Evolutionary conservation across 306 rosid genomes (phyloP).

Genomic region (Parietaria judaica): DNA sequence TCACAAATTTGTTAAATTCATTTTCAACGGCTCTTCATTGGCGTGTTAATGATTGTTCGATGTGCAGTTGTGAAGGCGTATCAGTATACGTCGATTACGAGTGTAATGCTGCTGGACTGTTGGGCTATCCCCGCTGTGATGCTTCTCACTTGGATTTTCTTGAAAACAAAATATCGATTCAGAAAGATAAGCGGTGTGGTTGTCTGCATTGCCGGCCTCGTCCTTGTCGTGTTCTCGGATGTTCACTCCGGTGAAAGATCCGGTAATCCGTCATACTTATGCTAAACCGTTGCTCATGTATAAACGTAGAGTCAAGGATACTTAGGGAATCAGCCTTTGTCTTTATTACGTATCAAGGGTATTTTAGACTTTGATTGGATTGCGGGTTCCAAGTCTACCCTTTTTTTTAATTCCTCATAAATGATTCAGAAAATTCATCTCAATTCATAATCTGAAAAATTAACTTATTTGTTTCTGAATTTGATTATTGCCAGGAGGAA

Average conservation of each 20-base stretch:
- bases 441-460: not conserved
- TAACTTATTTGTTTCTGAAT: not conserved
- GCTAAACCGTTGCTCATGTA: not conserved
- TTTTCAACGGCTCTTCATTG: not conserved
- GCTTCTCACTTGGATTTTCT: constrained; percentile 94
- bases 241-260: constrained; percentile 82
- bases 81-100: constrained; percentile 90
- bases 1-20: no score
- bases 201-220: constrained; percentile 83
- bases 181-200: constrained; percentile 64
- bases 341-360: no score
- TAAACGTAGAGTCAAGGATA: no score
- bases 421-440: not conserved
- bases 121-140: constrained; percentile 90
- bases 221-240: constrained; percentile 78
- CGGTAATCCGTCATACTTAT: constrained; percentile 31
- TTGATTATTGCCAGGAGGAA: constrained; percentile 54
- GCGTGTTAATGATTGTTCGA: constrained; percentile 28
- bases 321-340: no score
- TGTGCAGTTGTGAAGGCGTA: constrained; percentile 95
- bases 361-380: no score
- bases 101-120: constrained; percentile 94
- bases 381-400: not conserved
- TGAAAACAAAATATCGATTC: constrained; percentile 79
- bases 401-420: not conserved